A percentile compares a stretch with the other conserved stretches of the same genome.
Conservation (phyloP, 179 eudicot genomes). For the Beta lomatogona region DNA sequence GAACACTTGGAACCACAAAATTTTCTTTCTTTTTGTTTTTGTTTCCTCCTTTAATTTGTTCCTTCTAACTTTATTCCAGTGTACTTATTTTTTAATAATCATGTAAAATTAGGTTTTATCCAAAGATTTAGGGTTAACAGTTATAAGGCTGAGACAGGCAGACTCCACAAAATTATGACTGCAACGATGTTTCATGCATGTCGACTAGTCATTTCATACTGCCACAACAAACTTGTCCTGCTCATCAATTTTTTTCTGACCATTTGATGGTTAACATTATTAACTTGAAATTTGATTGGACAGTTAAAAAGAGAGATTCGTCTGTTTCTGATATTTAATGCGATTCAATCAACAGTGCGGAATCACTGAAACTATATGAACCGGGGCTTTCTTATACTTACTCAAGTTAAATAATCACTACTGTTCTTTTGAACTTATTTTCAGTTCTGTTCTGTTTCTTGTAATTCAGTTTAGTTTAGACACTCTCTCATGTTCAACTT, state of each 20-base stretch:
- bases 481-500: too few relatives aligned
- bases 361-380: too few relatives aligned
- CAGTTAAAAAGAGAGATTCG: not conserved
- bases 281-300: not conserved
- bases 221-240: not conserved
- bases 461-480: too few relatives aligned
- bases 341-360: not conserved
- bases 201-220: slow-evolving; percentile 11
- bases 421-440: too few relatives aligned
- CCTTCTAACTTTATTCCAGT: not conserved
- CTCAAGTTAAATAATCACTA: too few relatives aligned
- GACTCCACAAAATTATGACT: not conserved
- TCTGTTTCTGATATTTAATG: not conserved
- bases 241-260: not conserved
- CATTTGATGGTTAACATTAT: not conserved
- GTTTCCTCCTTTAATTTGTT: too few relatives aligned
- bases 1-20: not conserved
- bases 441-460: too few relatives aligned
- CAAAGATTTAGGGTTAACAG: not conserved
- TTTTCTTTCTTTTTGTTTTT: too few relatives aligned
- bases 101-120: not conserved
- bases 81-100: not conserved
- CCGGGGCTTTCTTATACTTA: too few relatives aligned
- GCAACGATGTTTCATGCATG: slow-evolving; percentile 2
- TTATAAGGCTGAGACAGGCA: not conserved